Base-by-base conservation (phyloP, 352 stramenopile species). In the Thalassiosira hispida region DNA sequence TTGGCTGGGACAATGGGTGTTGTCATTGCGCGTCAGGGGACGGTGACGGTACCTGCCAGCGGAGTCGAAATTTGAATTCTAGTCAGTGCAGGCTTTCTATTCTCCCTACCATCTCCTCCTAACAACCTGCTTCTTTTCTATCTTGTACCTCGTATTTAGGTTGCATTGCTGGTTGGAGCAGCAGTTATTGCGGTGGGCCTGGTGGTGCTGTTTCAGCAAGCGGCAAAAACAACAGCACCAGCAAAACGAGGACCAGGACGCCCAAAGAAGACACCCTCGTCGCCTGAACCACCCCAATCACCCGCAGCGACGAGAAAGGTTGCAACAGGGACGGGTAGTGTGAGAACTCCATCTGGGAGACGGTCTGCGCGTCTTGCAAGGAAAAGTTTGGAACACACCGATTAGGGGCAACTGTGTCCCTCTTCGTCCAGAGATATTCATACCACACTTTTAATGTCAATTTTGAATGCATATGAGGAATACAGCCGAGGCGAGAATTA, bases 291-390 rank as follows among this genome's bases (percentile, higher is more conserved):
- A 38, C 5, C 47, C 61, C 29, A 35, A 35, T 23, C 33, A 14
- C 49, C 70, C 44, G 49, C 33, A 27, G 44, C 14, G 5, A 61
- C 38, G 14, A 31, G 20, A 27, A 70, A 59, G 14, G 33, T 56
- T 33, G 61, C 61, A 25, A 61, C 35, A 18, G 49, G 47, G 20
- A 40, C 31, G 12, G 70, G 70, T 20, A 79, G 70, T 65, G 53
- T 79, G 14, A 23, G 11, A 29, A 79, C 70, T 35, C 70, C 70
- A 60, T 38, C 60, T 29, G 70, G 70, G 11, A 63, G 70, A 61
- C 65, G 70, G 55, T 79, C 70, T 18, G 70, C 70, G 59, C 62
- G 70, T 51, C 23, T 79, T 61, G 70, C 70, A 23, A 59, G 70
- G 35, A 79, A 79, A 31, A 61, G 29, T 60, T 14, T 61, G 38